Evolutionary conservation across 2,329 filamentous ascomycete genomes (phyloP).

Genomic region (Neodidymelliopsis sp.): DNA sequence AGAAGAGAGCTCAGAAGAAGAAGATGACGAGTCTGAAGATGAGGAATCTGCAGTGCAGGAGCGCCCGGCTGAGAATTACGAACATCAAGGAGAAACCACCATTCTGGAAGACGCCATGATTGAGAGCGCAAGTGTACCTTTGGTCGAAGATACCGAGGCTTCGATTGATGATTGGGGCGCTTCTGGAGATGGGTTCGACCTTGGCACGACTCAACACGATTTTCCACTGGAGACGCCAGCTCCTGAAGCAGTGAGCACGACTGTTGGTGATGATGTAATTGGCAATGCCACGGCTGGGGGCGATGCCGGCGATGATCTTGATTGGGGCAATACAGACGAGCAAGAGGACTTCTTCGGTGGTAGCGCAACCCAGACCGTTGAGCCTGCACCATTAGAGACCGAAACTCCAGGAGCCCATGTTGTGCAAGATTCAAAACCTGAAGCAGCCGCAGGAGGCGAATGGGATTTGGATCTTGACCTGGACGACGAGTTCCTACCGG

Average conservation of each 20-base stretch:
- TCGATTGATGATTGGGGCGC: slow-evolving; percentile 43
- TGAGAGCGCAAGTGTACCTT: slow-evolving; percentile 51
- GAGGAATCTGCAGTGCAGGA: slow-evolving; percentile 22
- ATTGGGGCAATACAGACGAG: slow-evolving; percentile 47
- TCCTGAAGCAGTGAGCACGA: slow-evolving; percentile 41
- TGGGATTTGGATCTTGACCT: slow-evolving; percentile 86
- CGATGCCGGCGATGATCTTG: slow-evolving; percentile 39
- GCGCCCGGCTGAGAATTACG: slow-evolving; percentile 50
- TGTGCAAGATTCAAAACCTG: slow-evolving; percentile 20
- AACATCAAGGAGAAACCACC: slow-evolving; percentile 56
- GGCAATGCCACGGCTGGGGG: slow-evolving; percentile 41
- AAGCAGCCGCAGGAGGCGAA: slow-evolving; percentile 67
- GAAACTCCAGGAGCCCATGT: slow-evolving; percentile 32
- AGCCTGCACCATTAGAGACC: slow-evolving; percentile 26
- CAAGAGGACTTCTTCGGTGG: slow-evolving; percentile 43
- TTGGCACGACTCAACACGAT: slow-evolving; percentile 37
- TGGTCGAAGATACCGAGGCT: slow-evolving; percentile 53
- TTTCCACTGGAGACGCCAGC: slow-evolving; percentile 30
- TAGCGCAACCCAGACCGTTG: slow-evolving; percentile 22
- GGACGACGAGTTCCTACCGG: slow-evolving; percentile 74
- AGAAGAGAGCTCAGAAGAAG: slow-evolving; percentile 30
- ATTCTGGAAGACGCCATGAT: slow-evolving; percentile 55
- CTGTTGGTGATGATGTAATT: slow-evolving; percentile 41
- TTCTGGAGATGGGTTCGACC: slow-evolving; percentile 42
- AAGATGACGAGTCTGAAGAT: slow-evolving; percentile 44